A percentile compares a stretch with the other conserved stretches of the same genome.
Conservation (phyloP, 176 grass and related monocot genomes). For the Oryza australiensis region DNA sequence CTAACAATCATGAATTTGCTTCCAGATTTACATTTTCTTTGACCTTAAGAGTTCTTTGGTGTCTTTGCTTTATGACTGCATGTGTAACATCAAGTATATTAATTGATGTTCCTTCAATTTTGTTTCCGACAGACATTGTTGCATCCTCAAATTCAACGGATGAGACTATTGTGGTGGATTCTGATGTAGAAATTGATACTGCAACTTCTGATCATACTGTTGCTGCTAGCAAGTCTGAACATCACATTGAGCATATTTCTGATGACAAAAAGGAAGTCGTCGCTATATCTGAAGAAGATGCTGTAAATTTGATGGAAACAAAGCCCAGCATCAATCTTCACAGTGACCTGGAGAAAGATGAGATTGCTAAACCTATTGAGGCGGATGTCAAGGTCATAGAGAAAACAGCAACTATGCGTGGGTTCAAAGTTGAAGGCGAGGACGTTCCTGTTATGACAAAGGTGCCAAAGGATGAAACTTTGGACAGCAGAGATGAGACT, state of each 20-base stretch:
- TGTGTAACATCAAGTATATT: not conserved
- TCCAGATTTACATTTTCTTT: not conserved
- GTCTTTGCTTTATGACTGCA: not conserved
- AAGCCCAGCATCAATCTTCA: slow-evolving; percentile 27
- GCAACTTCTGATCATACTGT: slow-evolving; percentile 57
- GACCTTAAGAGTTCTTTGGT: not conserved
- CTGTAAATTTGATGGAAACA: slow-evolving; percentile 30
- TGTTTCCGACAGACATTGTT: slow-evolving; percentile 64
- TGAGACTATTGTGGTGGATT: slow-evolving; percentile 87
- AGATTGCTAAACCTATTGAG: slow-evolving; percentile 34
- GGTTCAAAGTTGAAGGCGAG: slow-evolving; percentile 35
- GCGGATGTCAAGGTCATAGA: slow-evolving; percentile 50
- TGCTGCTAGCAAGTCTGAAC: slow-evolving; percentile 36
- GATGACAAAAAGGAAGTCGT: slow-evolving; percentile 39
- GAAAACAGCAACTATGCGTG: slow-evolving; percentile 37
- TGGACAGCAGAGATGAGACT: slow-evolving; percentile 61
- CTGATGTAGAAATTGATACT: slow-evolving; percentile 83
- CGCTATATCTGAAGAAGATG: slow-evolving; percentile 28
- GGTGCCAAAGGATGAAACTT: slow-evolving; percentile 55
- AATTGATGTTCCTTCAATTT: slow-evolving; percentile 10
- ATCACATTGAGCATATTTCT: slow-evolving; percentile 29
- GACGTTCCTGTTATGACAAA: slow-evolving; percentile 52
- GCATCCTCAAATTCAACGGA: slow-evolving; percentile 80
- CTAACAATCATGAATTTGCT: not conserved
- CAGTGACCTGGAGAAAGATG: slow-evolving; percentile 21